A percentile compares a stretch with the other conserved stretches of the same genome.
phyloP scores from a whole-genome alignment of 768 basidiomycete species.

The Suillus ampliporus region DNA sequence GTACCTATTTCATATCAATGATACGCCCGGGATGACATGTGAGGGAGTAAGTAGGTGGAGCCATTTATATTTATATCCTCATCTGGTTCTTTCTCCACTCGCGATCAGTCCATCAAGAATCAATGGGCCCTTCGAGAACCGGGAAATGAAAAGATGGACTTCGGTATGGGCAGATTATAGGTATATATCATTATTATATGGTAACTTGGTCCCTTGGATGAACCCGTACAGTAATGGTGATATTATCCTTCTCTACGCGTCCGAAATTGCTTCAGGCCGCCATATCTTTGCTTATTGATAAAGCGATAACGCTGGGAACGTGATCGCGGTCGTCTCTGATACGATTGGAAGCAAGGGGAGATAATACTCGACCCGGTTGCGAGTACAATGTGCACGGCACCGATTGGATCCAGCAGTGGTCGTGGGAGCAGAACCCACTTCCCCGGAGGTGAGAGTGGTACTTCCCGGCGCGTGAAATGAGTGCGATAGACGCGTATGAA shows the following conservation, averaged over 20 bases:
- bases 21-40: neutral
- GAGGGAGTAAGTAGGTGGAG: neutral
- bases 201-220: neutral
- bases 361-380: neutral
- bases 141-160: neutral
- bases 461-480: neutral
- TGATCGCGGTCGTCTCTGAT: neutral
- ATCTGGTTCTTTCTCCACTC: neutral
- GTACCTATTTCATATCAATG: slow-evolving; percentile 4
- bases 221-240: neutral
- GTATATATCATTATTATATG: neutral
- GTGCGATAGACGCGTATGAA: neutral
- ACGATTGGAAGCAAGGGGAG: neutral
- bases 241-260: neutral
- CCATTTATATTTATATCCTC: neutral
- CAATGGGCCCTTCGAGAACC: neutral
- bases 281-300: neutral
- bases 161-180: neutral
- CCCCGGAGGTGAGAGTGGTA: neutral
- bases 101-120: neutral
- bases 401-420: neutral
- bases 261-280: neutral
- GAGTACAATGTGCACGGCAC: neutral
- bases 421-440: neutral
- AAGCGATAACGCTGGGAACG: neutral